Percentiles rank a stretch among this genome's conserved stretches.
These are phyloP conservation scores for Aphanomyces invadans DNA, from an alignment of 352 stramenopile species.

Conservation along the genomic window DNA sequence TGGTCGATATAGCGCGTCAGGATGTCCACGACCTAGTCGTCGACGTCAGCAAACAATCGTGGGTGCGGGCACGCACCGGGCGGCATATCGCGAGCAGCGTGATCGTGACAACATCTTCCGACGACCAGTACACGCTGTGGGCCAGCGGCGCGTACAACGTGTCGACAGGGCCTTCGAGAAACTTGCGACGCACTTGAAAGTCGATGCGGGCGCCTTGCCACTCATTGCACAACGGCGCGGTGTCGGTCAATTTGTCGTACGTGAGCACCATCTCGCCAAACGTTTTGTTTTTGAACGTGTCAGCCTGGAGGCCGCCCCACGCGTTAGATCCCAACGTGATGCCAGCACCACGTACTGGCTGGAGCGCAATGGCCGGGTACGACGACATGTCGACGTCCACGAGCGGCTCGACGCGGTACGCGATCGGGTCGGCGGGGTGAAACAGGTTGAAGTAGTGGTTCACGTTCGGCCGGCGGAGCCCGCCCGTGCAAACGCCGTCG, in stretches of 20 bases:
- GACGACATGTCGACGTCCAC: slow-evolving; percentile 37
- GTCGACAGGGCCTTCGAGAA: slow-evolving; percentile 81
- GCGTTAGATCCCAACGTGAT: no score
- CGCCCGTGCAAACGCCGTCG: slow-evolving; percentile 21
- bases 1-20: slow-evolving; percentile 74
- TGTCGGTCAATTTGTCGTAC: slow-evolving; percentile 31
- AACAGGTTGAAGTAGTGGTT: slow-evolving; percentile 92
- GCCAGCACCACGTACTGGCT: no score
- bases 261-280: slow-evolving; percentile 72
- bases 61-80: no score
- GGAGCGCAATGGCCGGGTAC: not conserved
- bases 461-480: slow-evolving; percentile 72
- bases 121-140: slow-evolving; percentile 86
- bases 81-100: slow-evolving; percentile 78
- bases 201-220: slow-evolving; percentile 49
- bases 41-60: not conserved
- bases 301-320: no score
- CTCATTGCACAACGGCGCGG: not conserved
- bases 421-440: slow-evolving; percentile 90
- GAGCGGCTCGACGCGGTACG: slow-evolving; percentile 93
- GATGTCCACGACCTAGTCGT: slow-evolving; percentile 39
- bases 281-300: slow-evolving; percentile 47
- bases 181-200: slow-evolving; percentile 67
- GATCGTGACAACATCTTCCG: slow-evolving; percentile 80
- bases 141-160: slow-evolving; percentile 71